Evolutionary conservation across 1,284 basidiomycete genomes (phyloP), one percentile per base, ranked within the genome.

Genomic region (Boletus semigastroideus): DNA sequence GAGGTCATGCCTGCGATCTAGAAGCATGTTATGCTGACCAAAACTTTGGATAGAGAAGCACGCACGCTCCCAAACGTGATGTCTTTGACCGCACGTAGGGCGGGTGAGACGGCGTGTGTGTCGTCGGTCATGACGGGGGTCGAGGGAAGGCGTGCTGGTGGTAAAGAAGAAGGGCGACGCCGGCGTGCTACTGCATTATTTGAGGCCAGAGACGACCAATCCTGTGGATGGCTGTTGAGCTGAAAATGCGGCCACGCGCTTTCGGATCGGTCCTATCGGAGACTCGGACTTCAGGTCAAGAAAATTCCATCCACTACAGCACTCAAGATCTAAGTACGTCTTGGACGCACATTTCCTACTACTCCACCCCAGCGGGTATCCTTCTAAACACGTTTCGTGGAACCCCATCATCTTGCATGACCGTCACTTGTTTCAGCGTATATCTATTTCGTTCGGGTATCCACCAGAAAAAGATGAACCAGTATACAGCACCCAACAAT

Each of bases 1-100:
- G 87, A 84, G 2, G 79, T 72, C 74, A 90, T 87, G 30, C 88
- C 88, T 41, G 87, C 85, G 46, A 83, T 68, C 87, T 89, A 57
- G 37, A 11, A 39, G 12, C 20, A 31, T n/a, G 43, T 63, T 39
- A 54, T 8, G 28, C 44, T 38, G 16, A 14, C 22, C 33, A 14
- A 2, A 4, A 20, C 13, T 33, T 16, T 13, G 19, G 53, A 37
- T 16, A 41, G 13, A 37, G 36, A 48, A 30, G 38, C 11, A 58
- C 77, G 51, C 54, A 81, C 79, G 50, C 79, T 79, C 36, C 79
- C 79, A 62, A 79, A 78, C 5, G 72, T 59, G 36, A 82, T 74
- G 59, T 81, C 79, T 59, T 74, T 77, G 48, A 61, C 54, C 40
- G 74, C 75, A 25, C 64, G 63, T 6, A 64, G n/a, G 20, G 56